A percentile compares a stretch with the other conserved stretches of the same genome.
These are phyloP conservation scores for Micractinium sp. DNA, from an alignment of 139 green algal species.

Conservation along the genomic window DNA sequence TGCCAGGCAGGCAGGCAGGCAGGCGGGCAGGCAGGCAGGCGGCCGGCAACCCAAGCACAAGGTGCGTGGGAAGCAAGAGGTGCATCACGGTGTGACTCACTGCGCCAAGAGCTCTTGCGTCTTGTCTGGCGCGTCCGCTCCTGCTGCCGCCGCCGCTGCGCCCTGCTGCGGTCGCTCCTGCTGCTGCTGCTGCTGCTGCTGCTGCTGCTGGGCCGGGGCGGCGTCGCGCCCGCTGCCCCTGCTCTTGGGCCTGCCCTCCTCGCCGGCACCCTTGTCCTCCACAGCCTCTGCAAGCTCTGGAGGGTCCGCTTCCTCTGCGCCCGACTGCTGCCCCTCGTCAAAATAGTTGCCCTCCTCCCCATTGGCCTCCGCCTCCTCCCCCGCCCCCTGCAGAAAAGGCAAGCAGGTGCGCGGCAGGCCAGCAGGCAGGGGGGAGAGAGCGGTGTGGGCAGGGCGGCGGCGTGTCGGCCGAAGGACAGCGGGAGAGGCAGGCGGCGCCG, in stretches of 20 bases:
- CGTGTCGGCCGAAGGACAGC: background rate
- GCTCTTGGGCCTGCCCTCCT: background rate
- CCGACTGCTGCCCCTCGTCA: background rate
- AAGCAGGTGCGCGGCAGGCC: background rate
- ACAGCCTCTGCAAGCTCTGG: background rate
- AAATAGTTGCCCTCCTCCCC: background rate
- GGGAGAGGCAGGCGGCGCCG: background rate
- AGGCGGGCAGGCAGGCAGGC: no score
- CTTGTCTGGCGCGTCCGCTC: background rate
- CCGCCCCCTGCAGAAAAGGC: background rate
- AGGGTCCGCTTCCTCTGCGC: background rate
- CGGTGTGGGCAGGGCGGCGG: no score
- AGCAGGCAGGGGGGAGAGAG: background rate
- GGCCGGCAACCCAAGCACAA: no score
- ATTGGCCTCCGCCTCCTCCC: background rate
- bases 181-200: conserved; percentile 11
- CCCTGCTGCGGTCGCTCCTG: background rate
- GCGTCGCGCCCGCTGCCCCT: no score
- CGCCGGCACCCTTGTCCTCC: background rate
- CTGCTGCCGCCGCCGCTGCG: background rate
- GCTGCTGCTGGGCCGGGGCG: background rate
- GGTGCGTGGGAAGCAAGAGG: no score
- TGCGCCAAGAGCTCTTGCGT: background rate
- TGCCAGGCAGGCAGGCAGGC: background rate
- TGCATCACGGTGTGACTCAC: background rate